Conservation (phyloP, 768 basidiomycete species). For the Lyophyllum semitale region DNA sequence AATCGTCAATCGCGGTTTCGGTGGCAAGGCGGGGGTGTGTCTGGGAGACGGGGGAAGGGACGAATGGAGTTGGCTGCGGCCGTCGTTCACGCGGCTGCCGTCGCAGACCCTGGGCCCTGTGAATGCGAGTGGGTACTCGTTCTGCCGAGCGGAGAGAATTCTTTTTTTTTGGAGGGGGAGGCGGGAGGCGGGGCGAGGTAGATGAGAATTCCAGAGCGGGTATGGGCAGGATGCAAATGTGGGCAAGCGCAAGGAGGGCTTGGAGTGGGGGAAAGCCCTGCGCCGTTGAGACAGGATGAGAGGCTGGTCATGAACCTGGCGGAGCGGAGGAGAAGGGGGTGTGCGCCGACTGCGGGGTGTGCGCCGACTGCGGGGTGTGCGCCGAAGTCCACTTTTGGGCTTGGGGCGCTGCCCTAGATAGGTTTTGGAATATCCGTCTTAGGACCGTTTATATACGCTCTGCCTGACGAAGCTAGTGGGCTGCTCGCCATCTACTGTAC, state of each 20-base stretch:
- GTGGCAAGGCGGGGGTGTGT: too few species aligned
- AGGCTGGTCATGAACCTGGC: conserved; percentile 19
- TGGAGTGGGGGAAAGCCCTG: neutral
- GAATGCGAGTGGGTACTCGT: conserved; percentile 50
- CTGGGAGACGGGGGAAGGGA: neutral
- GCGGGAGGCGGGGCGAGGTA: conserved; percentile 9
- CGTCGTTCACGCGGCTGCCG: conserved; percentile 72
- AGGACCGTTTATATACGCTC: too few species aligned
- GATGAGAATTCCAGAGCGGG: neutral
- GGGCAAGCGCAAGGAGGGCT: too few species aligned
- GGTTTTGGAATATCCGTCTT: too few species aligned
- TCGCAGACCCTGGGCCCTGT: conserved; percentile 69
- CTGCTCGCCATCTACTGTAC: too few species aligned
- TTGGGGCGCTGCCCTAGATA: neutral
- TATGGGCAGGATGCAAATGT: neutral
- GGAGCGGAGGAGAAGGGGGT: conserved; percentile 36
- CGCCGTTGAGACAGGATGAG: neutral
- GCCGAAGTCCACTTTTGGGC: neutral
- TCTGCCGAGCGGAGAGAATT: conserved; percentile 31
- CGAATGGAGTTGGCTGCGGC: conserved; percentile 29
- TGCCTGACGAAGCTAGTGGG: too few species aligned
- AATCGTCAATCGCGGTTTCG: too few species aligned
- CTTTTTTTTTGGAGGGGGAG: conserved; percentile 28
- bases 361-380: neutral
- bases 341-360: conserved; percentile 26